A percentile compares a stretch with the other conserved stretches of the same genome.
Conservation (phyloP, 1,284 basidiomycete genomes). For the Uromyces viciae-fabae region DNA sequence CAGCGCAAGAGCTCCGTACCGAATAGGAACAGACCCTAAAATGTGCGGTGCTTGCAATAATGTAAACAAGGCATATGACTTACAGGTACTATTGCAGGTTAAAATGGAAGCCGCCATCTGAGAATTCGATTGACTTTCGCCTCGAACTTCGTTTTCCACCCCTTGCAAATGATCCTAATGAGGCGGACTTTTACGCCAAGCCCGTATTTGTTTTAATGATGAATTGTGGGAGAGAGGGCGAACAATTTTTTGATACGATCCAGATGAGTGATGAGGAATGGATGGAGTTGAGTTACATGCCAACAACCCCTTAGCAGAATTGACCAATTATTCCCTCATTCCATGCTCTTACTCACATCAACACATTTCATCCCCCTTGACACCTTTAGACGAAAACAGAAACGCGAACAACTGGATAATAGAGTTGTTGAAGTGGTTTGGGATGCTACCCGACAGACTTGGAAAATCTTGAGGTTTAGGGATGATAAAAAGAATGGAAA, state of each 20-base stretch:
- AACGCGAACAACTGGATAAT: slow-evolving; percentile 84
- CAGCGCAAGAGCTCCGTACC: slow-evolving; percentile 76
- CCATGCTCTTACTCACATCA: neutral
- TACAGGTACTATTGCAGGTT: slow-evolving; percentile 60
- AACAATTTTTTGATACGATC: slow-evolving; percentile 84
- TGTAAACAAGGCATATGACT: neutral
- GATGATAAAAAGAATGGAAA: slow-evolving; percentile 89
- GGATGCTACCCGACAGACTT: slow-evolving; percentile 66
- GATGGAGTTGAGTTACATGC: slow-evolving; percentile 64
- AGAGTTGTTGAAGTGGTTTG: slow-evolving; percentile 90
- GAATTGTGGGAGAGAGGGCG: slow-evolving; percentile 58
- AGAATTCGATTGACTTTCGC: slow-evolving; percentile 97
- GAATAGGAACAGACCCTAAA: slow-evolving; percentile 81
- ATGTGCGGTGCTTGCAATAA: slow-evolving; percentile 64
- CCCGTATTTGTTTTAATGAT: slow-evolving; percentile 72
- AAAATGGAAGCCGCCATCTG: slow-evolving; percentile 98
- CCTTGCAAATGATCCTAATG: slow-evolving; percentile 58
- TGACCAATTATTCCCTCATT: neutral
- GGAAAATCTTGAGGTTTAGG: slow-evolving; percentile 85
- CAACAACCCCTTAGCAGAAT: neutral
- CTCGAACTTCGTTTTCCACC: slow-evolving; percentile 87
- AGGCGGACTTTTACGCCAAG: slow-evolving; percentile 77
- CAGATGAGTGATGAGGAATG: slow-evolving; percentile 84
- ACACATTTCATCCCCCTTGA: slow-evolving; percentile 6
- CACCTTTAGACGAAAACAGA: slow-evolving; percentile 69